phyloP scores from a whole-genome alignment of 2,329 filamentous ascomycete species.

The Arthrobotrys pseudoclavata region DNA sequence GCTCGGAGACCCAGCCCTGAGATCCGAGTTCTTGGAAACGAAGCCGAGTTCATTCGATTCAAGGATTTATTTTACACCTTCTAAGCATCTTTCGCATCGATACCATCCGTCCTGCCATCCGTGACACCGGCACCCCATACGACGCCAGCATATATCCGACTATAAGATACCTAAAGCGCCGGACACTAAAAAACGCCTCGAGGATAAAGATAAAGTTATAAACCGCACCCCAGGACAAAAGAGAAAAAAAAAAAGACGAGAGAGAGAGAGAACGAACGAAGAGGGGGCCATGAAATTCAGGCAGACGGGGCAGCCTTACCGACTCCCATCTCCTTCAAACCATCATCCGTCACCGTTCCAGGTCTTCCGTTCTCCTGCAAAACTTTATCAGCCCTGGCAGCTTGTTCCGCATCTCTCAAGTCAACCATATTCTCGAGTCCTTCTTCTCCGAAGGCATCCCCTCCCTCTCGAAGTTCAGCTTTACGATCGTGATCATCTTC shows the following conservation, averaged over 20 bases:
- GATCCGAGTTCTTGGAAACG: background rate
- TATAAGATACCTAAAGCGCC: slow-evolving; percentile 10
- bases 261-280: slow-evolving; percentile 1
- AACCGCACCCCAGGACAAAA: slow-evolving; percentile 5
- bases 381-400: slow-evolving; percentile 9
- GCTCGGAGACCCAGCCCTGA: background rate
- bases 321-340: slow-evolving; percentile 34
- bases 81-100: background rate
- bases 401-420: slow-evolving; percentile 28
- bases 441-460: background rate
- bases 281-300: slow-evolving; percentile 12
- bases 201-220: slow-evolving; percentile 18
- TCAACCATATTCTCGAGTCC: slow-evolving; percentile 32
- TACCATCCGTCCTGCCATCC: background rate
- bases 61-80: background rate
- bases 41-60: background rate
- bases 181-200: slow-evolving; percentile 8
- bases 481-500: background rate
- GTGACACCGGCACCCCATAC: background rate
- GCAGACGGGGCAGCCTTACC: slow-evolving; percentile 56
- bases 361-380: slow-evolving; percentile 34
- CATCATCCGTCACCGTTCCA: slow-evolving; percentile 6
- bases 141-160: slow-evolving; percentile 6
- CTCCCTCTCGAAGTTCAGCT: background rate
- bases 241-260: background rate